Base-by-base conservation (phyloP, 495 filamentous ascomycete species). In the Xylaria sp. region DNA sequence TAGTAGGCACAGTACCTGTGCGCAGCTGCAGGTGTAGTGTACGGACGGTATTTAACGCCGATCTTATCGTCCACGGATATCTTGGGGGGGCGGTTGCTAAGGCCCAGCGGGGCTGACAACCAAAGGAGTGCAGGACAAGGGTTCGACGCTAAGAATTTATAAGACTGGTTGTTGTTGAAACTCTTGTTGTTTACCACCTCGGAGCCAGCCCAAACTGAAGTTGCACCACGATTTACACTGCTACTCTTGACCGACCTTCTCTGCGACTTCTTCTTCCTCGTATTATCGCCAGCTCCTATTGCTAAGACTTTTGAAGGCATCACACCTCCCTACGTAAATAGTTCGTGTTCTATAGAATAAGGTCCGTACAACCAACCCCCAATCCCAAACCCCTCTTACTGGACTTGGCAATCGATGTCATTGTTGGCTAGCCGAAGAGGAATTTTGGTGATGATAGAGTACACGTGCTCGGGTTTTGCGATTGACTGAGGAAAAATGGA, bases 291-390 rank as follows among this genome's bases (percentile, higher is more conserved):
- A 14, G 31, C 44, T 53, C 46, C 43, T 63, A 70, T 70, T 55
- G 31, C 48, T 70, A 55, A 9, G 12, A 55, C 26, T 53, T 43
- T 17, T n/a, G 4, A n/a, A n/a, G 46, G n/a, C 24, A 63, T 66
- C 62, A 48, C 43, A 43, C 43, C 57, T 69, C 46, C 61, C 57
- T 44, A 35, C 41, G 68, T 69, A 63, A 63, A 67, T 72, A 66
- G 5, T 40, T 57, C 57, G 17, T 44, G 50, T 29, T 55, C 46
- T 68, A 52, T 70, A 72, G 57, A 41, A 41, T 58, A 65, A 78
- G 72, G 76, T 78, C 65, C 55, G 76, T 78, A 67, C 61, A 70
- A 48, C 71, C 76, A 69, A 40, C 35, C 69, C 71, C 46, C 26
- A 33, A 44, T 19, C 37, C 44, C 50, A 57, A 58, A 44, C 21